These are phyloP conservation scores for Leucosporidium yakuticum DNA, from an alignment of 768 basidiomycete species.

Conservation along the genomic window DNA sequence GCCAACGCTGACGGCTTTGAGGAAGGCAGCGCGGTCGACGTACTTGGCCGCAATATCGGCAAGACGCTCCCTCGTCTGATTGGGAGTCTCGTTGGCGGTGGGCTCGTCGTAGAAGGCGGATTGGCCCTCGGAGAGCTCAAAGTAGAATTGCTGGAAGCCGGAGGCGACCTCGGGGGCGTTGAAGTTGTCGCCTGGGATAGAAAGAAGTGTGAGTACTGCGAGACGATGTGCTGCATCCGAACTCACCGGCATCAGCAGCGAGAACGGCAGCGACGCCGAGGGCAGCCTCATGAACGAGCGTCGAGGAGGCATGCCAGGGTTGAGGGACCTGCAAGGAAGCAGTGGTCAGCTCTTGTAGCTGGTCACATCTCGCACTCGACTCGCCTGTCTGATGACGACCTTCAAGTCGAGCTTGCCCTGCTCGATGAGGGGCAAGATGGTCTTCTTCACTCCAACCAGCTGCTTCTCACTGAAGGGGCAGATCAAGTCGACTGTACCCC, in stretches of 20 bases:
- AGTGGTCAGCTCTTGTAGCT: neutral
- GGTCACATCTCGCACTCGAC: constrained; percentile 11
- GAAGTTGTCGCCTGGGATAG: constrained; percentile 1
- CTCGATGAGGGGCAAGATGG: constrained; percentile 22
- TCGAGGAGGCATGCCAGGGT: constrained; percentile 29
- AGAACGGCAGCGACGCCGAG: constrained; percentile 20
- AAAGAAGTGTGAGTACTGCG: neutral
- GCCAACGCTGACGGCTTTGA: constrained; percentile 15
- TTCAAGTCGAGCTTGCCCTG: constrained; percentile 1
- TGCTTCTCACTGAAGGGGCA: constrained; percentile 28
- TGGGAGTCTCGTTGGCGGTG: constrained; percentile 17
- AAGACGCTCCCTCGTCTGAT: constrained; percentile 25
- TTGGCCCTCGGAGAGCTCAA: constrained; percentile 25
- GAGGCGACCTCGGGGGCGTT: constrained; percentile 1
- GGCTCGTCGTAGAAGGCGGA: constrained; percentile 33
- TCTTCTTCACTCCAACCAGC: constrained; percentile 12
- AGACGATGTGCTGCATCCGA: neutral
- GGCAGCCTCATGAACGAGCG: constrained; percentile 31
- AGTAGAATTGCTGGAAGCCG: constrained; percentile 15
- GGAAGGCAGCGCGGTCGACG: constrained; percentile 8
- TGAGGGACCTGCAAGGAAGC: constrained; percentile 15
- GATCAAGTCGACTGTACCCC: constrained; percentile 1
- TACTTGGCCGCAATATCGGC: constrained; percentile 20
- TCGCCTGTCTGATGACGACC: constrained; percentile 14
- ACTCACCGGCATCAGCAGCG: neutral